These are phyloP conservation scores for Cytospora leucostoma DNA, from an alignment of 2,329 filamentous ascomycete species.

Conservation along the genomic window DNA sequence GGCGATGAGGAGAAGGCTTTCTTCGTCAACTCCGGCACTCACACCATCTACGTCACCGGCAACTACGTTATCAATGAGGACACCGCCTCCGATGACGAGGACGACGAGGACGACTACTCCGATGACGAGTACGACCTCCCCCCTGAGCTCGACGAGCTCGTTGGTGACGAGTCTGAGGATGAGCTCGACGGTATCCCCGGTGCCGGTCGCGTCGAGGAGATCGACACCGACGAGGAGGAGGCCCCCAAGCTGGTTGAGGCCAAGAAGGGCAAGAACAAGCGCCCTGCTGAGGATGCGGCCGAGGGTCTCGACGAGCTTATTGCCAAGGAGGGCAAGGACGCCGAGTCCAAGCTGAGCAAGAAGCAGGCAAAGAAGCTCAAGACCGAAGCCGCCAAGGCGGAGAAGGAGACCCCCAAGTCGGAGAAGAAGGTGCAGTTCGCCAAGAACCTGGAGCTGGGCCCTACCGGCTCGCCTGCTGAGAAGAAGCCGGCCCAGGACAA, in stretches of 20 bases:
- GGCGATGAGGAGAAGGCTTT: conserved; percentile 86
- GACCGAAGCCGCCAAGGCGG: conserved; percentile 79
- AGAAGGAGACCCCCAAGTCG: conserved; percentile 58
- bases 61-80: conserved; percentile 84
- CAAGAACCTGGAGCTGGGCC: conserved; percentile 97
- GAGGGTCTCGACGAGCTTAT: conserved; percentile 83
- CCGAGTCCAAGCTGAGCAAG: conserved; percentile 80
- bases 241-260: conserved; percentile 59
- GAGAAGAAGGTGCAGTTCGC: conserved; percentile 99
- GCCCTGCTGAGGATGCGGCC: conserved; percentile 70
- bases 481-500: conserved; percentile 47
- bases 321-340: conserved; percentile 66
- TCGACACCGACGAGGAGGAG: conserved; percentile 79
- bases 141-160: conserved; percentile 75
- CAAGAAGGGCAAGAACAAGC: conserved; percentile 90
- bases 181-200: conserved; percentile 77
- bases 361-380: conserved; percentile 98
- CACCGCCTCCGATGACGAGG: conserved; percentile 63
- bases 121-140: conserved; percentile 83
- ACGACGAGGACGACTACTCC: conserved; percentile 72
- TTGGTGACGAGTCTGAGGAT: conserved; percentile 70
- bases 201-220: conserved; percentile 74
- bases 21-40: conserved; percentile 88
- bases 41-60: conserved; percentile 88
- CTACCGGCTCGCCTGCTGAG: conserved; percentile 65